Percentiles rank a stretch among this genome's conserved stretches.
phyloP scores from a whole-genome alignment of 441 rosid genomes.

The Erodium moschatum region DNA sequence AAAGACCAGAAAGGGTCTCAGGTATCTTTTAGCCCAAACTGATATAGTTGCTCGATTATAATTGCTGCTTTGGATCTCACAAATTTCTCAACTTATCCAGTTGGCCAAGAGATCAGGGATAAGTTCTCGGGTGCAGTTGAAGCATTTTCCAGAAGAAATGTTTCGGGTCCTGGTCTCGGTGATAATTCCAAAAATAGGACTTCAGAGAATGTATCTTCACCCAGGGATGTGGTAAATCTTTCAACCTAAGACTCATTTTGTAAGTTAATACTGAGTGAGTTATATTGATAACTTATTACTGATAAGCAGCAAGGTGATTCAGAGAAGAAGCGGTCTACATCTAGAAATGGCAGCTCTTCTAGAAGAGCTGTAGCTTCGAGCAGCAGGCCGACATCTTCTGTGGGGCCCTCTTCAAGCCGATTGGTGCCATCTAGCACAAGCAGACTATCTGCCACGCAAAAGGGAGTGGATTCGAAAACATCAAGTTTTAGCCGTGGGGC shows the following conservation, averaged over 20 bases:
- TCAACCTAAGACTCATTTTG: no score
- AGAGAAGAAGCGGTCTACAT: slow-evolving; percentile 55
- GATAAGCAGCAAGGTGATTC: slow-evolving; percentile 50
- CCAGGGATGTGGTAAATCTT: slow-evolving; percentile 54
- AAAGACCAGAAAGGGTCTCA: slow-evolving; percentile 57
- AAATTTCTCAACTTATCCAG: slow-evolving; percentile 22
- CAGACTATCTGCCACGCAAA: slow-evolving; percentile 54
- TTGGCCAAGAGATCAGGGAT: slow-evolving; percentile 71
- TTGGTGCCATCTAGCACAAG: slow-evolving; percentile 42
- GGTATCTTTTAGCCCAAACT: slow-evolving; percentile 29
- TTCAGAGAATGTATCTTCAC: slow-evolving; percentile 42
- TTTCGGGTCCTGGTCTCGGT: slow-evolving; percentile 23
- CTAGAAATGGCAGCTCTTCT: slow-evolving; percentile 62
- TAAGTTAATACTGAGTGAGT: no score
- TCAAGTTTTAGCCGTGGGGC: slow-evolving; percentile 47
- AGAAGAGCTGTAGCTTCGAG: slow-evolving; percentile 49
- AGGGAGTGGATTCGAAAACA: slow-evolving; percentile 53
- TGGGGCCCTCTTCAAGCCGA: slow-evolving; percentile 54
- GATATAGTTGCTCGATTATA: background rate
- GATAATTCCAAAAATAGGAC: slow-evolving; percentile 51
- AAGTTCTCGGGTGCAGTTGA: slow-evolving; percentile 87
- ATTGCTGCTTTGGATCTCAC: background rate
- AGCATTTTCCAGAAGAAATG: slow-evolving; percentile 65
- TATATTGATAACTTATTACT: no score
- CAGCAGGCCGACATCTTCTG: slow-evolving; percentile 75